Conservation (phyloP, 2,329 filamentous ascomycete genomes). For the Trichoderma sp. region DNA sequence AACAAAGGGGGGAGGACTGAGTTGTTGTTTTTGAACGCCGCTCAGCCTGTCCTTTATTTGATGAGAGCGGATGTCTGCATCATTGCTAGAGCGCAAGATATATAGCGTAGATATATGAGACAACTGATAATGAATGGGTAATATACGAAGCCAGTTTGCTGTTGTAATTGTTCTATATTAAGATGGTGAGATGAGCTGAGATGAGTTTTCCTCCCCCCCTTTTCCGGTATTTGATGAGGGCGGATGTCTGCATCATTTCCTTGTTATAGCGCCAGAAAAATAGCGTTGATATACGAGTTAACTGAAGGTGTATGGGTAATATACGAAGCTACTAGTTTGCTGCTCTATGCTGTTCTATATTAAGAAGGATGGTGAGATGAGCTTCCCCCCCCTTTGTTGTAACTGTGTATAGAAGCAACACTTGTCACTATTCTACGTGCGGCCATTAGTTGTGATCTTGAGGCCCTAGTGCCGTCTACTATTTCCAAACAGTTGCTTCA, state of each 20-base stretch:
- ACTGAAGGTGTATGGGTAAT: neutral
- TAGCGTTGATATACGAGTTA: conserved; percentile 5
- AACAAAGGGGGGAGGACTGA: neutral
- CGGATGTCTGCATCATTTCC: neutral
- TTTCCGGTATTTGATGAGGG: neutral
- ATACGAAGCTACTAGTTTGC: neutral
- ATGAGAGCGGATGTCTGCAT: neutral
- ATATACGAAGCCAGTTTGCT: neutral
- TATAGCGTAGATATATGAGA: conserved; percentile 13
- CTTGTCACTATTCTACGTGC: neutral
- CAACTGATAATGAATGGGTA: neutral
- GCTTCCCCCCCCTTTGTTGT: neutral
- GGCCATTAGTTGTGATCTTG: neutral
- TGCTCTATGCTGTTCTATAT: neutral
- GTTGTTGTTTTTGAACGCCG: neutral
- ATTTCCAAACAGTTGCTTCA: conserved; percentile 1
- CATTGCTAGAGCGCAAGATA: neutral
- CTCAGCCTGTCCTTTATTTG: neutral
- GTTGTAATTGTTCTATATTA: neutral
- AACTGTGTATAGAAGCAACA: neutral
- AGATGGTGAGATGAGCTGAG: neutral
- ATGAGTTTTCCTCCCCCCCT: neutral
- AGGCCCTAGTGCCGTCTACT: neutral
- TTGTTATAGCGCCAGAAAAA: neutral
- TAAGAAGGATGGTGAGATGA: neutral